Evolutionary conservation across 2,329 filamentous ascomycete genomes (phyloP), one percentile per base, ranked within the genome.

Genomic region (Paraphaeosphaeria minitans): DNA sequence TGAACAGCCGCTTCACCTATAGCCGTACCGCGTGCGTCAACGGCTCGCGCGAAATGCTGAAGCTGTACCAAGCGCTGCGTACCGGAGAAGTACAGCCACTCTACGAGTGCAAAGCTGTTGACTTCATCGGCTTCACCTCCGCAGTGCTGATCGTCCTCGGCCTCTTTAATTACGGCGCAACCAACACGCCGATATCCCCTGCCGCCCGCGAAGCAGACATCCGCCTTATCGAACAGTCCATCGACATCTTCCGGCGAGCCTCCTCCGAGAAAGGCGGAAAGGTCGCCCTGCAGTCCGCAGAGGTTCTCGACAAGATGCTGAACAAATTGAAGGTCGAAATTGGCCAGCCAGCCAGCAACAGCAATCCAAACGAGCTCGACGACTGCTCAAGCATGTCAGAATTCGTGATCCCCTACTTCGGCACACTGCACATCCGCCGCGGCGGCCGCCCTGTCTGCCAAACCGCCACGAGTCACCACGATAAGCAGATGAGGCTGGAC

Each of bases 51-150:
- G 69, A 77, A 53, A 68, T 81, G 35, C 63, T 81, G n/a, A 68
- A 72, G 2, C 66, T 78, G 2, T 81, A 79, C 60, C 74, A 78
- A 24, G 58, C 73, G 0, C 69, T 81, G 4, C 75, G 77, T 6
- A 70, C 69, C 8, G 71, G 73, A 24, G 67, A 56, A 53, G 68
- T 63, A 1, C 71, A 74, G 55, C 76, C 76, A 12, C 64, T 80
- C 0, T 81, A 80, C 65, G 78, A 82, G 57, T 81, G 80, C 71
- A 80, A 80, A 57, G 78, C 78, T 9, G 69, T 79, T 19, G 80
- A 82, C 62, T 81, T 82, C 58, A 75, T 80, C 41, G 80, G 75
- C 39, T 82, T 82, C 66, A 81, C 78, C 1, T 74, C 77, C 6
- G 77, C 79, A 3, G 73, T 80, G 1, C 69, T 82, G 22, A 67